These are phyloP conservation scores for Mycena crocata DNA, from an alignment of 768 basidiomycete genomes.

Conservation along the genomic window DNA sequence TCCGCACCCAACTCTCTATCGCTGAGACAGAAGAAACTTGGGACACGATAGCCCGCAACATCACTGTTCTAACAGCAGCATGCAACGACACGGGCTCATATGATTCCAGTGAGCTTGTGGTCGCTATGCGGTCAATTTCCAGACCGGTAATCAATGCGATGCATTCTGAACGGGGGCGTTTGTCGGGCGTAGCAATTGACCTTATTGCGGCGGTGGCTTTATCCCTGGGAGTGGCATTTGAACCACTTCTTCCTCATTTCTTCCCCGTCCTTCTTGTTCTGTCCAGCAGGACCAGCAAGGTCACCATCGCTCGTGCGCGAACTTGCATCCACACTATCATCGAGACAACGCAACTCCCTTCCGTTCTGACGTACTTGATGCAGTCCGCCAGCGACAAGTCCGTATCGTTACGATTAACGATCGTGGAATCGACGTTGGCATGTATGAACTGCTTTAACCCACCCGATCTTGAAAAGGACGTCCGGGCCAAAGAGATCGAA, in stretches of 20 bases:
- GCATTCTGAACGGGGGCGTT: constrained; percentile 78
- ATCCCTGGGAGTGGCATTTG: constrained; percentile 71
- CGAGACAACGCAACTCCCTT: constrained; percentile 73
- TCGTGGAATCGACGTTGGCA: constrained; percentile 72
- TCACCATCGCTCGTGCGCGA: constrained; percentile 75
- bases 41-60: constrained; percentile 70
- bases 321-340: constrained; percentile 70
- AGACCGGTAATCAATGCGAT: constrained; percentile 68
- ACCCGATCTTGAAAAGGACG: constrained; percentile 80
- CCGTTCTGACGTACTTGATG: constrained; percentile 69
- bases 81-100: constrained; percentile 66
- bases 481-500: constrained; percentile 74
- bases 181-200: constrained; percentile 76
- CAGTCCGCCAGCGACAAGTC: constrained; percentile 78
- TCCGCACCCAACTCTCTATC: constrained; percentile 54
- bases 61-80: constrained; percentile 59
- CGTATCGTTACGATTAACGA: constrained; percentile 67
- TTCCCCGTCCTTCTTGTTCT: constrained; percentile 75
- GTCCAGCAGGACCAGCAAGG: constrained; percentile 83
- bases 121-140: constrained; percentile 61
- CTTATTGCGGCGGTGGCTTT: constrained; percentile 65
- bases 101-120: constrained; percentile 61
- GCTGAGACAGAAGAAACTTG: constrained; percentile 85
- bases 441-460: constrained; percentile 84
- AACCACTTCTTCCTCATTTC: constrained; percentile 73